A percentile compares a stretch with the other conserved stretches of the same genome.
phyloP scores from a whole-genome alignment of 2,329 filamentous ascomycete genomes.

The Hymenoscyphus scutula region DNA sequence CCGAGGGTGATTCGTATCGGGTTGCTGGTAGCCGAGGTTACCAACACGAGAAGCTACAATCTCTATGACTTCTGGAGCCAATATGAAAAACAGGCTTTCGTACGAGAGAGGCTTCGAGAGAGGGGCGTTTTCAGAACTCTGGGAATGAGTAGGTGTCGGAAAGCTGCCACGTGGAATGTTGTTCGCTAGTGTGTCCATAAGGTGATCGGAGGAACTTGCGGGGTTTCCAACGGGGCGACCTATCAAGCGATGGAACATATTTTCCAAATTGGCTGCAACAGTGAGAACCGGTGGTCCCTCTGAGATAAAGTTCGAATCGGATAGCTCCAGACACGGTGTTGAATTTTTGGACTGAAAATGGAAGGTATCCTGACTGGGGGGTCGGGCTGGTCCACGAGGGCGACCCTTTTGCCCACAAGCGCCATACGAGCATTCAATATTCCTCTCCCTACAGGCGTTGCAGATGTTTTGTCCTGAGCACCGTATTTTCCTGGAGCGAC shows the following conservation, averaged over 20 bases:
- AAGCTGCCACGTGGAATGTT: not conserved
- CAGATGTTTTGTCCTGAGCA: slow-evolving; percentile 13
- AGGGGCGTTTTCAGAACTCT: not conserved
- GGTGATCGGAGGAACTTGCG: not conserved
- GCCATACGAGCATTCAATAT: slow-evolving; percentile 12
- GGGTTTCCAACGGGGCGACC: not conserved
- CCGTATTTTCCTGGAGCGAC: slow-evolving; percentile 11
- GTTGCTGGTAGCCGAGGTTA: not conserved
- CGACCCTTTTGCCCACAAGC: slow-evolving; percentile 11
- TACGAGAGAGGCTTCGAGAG: not conserved
- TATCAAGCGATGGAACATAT: slow-evolving; percentile 5
- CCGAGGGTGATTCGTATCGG: not conserved
- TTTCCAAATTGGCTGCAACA: not conserved
- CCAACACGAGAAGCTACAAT: not conserved
- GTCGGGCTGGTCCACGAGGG: slow-evolving; percentile 5
- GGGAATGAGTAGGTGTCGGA: not conserved
- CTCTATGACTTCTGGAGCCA: not conserved
- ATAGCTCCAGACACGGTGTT: slow-evolving; percentile 1
- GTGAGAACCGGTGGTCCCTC: not conserved
- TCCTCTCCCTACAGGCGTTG: slow-evolving; percentile 10
- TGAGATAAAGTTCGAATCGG: not conserved
- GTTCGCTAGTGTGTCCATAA: not conserved
- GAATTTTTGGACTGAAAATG: not conserved
- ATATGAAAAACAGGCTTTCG: not conserved
- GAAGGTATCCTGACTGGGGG: slow-evolving; percentile 5